Evolutionary conservation across 345 rosid species (phyloP).

Genomic region (Atalantia buxifolia): DNA sequence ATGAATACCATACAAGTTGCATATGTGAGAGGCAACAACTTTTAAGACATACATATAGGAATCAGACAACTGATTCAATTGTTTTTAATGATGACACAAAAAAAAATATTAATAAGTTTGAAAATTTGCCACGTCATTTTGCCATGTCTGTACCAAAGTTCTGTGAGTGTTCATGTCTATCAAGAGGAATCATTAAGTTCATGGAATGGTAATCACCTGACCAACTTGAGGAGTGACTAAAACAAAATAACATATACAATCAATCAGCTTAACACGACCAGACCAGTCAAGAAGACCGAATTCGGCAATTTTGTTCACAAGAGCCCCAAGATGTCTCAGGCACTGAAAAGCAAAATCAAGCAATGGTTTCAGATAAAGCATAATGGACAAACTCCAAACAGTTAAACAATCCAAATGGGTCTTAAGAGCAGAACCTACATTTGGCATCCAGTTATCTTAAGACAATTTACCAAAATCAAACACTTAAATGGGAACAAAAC

Average conservation of each 20-base stretch:
- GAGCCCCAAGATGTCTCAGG: conserved; percentile 50
- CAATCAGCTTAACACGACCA: conserved; percentile 75
- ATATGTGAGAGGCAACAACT: background rate
- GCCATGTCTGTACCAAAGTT: background rate
- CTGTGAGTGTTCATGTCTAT: background rate
- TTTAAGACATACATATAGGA: background rate
- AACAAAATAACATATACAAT: conserved; percentile 69
- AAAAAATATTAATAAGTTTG: background rate
- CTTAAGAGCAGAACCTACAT: background rate
- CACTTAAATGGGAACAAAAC: no score
- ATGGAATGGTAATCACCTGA: conserved; percentile 51
- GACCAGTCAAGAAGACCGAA: conserved; percentile 76
- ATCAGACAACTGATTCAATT: conserved; percentile 1
- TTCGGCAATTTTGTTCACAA: conserved; percentile 67
- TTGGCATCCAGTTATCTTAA: background rate
- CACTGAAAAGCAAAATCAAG: conserved; percentile 42
- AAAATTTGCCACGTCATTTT: background rate
- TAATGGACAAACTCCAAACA: background rate
- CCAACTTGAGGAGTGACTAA: conserved; percentile 71
- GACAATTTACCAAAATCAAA: background rate
- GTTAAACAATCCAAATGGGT: background rate
- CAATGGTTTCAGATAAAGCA: background rate
- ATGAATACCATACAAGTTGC: background rate
- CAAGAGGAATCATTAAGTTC: background rate
- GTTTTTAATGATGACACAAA: background rate